phyloP scores from a whole-genome alignment of 2,329 filamentous ascomycete species.

The Ophiostoma sp. region DNA sequence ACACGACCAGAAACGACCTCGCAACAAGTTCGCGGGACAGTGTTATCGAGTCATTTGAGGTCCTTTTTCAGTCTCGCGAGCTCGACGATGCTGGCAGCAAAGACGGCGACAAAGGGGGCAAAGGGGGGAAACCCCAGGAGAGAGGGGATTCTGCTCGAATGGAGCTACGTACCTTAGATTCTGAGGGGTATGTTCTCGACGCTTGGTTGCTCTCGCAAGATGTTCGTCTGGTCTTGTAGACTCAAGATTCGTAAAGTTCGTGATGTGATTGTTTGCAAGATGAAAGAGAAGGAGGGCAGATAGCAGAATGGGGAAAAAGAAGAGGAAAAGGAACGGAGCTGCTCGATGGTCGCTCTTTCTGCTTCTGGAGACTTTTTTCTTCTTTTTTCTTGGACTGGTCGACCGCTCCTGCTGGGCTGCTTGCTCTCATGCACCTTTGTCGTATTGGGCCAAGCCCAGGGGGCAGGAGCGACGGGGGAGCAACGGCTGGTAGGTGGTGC shows the following conservation, averaged over 20 bases:
- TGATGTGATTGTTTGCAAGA: conserved; percentile 13
- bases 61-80: background rate
- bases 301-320: conserved; percentile 23
- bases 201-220: background rate
- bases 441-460: conserved; percentile 22
- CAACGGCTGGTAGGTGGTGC: conserved; percentile 9
- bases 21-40: background rate
- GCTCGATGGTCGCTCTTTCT: conserved; percentile 23
- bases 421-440: conserved; percentile 21
- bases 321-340: conserved; percentile 22
- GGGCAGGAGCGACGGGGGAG: conserved; percentile 26
- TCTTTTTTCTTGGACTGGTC: conserved; percentile 15
- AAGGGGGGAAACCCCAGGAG: conserved; percentile 7
- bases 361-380: conserved; percentile 22
- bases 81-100: background rate
- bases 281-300: conserved; percentile 6
- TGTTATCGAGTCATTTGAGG: background rate
- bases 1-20: background rate
- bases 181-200: background rate
- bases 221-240: background rate
- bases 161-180: conserved; percentile 10
- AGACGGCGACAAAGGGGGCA: conserved; percentile 6
- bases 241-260: background rate
- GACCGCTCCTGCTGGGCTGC: conserved; percentile 15
- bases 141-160: background rate